phyloP scores from a whole-genome alignment of 345 rosid genomes.

The Angophora floribunda region DNA sequence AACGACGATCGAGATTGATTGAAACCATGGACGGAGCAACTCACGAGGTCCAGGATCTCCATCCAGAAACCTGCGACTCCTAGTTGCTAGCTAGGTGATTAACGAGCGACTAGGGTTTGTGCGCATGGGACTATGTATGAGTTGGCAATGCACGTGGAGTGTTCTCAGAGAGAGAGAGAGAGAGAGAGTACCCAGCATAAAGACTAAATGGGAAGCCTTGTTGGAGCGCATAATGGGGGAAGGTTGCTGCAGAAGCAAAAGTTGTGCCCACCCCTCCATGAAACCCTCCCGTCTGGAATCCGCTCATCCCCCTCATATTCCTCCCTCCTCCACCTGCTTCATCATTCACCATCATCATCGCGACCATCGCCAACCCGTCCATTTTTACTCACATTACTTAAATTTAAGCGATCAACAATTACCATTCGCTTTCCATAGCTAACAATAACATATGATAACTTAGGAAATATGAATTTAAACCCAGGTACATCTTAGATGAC shows the following conservation, averaged over 20 bases:
- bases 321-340: conserved; percentile 42
- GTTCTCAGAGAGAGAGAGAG: not conserved
- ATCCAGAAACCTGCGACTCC: not conserved
- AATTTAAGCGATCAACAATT: not conserved
- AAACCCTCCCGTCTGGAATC: conserved; percentile 54
- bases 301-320: conserved; percentile 59
- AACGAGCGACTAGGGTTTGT: not conserved
- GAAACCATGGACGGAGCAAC: not conserved
- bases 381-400: not conserved
- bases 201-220: not conserved
- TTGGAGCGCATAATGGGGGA: not conserved
- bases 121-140: not conserved
- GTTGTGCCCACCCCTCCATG: conserved; percentile 20
- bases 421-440: not conserved
- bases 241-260: conserved; percentile 60
- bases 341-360: not conserved
- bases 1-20: not conserved
- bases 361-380: not conserved
- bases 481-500: not conserved
- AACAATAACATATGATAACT: not conserved
- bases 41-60: not conserved
- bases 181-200: not conserved
- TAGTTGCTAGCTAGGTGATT: not conserved
- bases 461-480: not conserved
- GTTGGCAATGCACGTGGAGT: not conserved